phyloP scores from a whole-genome alignment of 2,329 filamentous ascomycete genomes.

The Phaeophleospora eucalypticola region DNA sequence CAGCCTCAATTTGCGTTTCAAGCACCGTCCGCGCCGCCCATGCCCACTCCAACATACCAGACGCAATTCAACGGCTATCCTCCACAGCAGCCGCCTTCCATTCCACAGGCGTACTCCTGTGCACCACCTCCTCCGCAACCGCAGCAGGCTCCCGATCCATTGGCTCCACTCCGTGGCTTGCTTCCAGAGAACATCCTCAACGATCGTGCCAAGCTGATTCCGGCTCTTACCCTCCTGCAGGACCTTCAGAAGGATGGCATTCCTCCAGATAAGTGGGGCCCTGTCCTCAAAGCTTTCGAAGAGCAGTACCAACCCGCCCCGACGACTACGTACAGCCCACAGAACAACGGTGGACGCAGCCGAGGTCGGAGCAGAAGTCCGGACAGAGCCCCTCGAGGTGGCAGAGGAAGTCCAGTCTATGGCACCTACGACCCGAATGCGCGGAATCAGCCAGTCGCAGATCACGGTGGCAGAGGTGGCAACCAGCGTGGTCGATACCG shows the following conservation, averaged over 20 bases:
- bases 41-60: conserved; percentile 16
- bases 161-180: conserved; percentile 28
- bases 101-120: conserved; percentile 34
- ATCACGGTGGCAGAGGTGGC: conserved; percentile 35
- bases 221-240: conserved; percentile 72
- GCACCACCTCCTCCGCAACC: conserved; percentile 59
- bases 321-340: conserved; percentile 18
- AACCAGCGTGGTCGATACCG: conserved; percentile 67
- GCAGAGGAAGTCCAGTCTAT: conserved; percentile 63
- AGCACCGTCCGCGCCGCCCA: conserved; percentile 13
- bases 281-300: conserved; percentile 50
- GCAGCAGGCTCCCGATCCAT: conserved; percentile 23
- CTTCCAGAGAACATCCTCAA: conserved; percentile 37
- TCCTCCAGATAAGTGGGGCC: conserved; percentile 69
- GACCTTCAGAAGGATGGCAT: conserved; percentile 71
- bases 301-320: conserved; percentile 25
- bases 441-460: conserved; percentile 21
- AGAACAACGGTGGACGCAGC: conserved; percentile 52
- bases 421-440: conserved; percentile 61
- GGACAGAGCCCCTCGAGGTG: conserved; percentile 55
- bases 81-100: conserved; percentile 32
- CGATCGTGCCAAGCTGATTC: conserved; percentile 52
- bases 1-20: conserved; percentile 11
- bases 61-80: conserved; percentile 23
- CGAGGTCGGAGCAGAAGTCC: conserved; percentile 65